A percentile compares a stretch with the other conserved stretches of the same genome.
phyloP scores from a whole-genome alignment of 805 yeast genomes.

The Ogataea glucozyma region DNA sequence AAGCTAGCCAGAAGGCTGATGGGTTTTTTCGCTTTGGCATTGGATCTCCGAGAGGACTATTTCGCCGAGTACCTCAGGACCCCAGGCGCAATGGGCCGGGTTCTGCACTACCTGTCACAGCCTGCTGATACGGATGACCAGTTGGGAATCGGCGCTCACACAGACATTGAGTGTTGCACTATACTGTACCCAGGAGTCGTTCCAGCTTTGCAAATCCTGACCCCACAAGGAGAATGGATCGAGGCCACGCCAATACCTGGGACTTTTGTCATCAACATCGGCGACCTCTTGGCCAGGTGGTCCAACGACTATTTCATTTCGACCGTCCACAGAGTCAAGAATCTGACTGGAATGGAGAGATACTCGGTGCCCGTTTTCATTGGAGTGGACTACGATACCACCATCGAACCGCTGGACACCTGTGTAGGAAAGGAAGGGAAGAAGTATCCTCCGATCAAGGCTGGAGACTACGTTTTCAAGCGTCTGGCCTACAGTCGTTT shows the following conservation, averaged over 20 bases:
- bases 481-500: slow-evolving; percentile 20
- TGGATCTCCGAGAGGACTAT: slow-evolving; percentile 31
- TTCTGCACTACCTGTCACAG: slow-evolving; percentile 36
- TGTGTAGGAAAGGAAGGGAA: slow-evolving; percentile 19
- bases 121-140: slow-evolving; percentile 28
- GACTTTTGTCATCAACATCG: slow-evolving; percentile 40
- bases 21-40: slow-evolving; percentile 30
- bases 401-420: slow-evolving; percentile 26
- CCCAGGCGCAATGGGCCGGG: slow-evolving; percentile 34
- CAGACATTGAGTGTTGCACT: slow-evolving; percentile 37
- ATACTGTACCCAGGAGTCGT: slow-evolving; percentile 34
- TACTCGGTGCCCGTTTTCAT: slow-evolving; percentile 31
- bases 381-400: slow-evolving; percentile 22
- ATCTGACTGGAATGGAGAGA: slow-evolving; percentile 29
- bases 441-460: slow-evolving; percentile 18
- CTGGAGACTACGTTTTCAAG: slow-evolving; percentile 21
- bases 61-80: slow-evolving; percentile 26
- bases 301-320: slow-evolving; percentile 38
- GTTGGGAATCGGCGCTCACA: slow-evolving; percentile 39
- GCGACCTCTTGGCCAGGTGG: slow-evolving; percentile 37
- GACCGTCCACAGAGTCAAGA: slow-evolving; percentile 39
- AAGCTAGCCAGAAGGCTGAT: slow-evolving; percentile 30
- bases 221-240: slow-evolving; percentile 37
- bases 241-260: slow-evolving; percentile 35
- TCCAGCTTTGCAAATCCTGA: slow-evolving; percentile 38